Evolutionary conservation across 1,139 yeast species (phyloP).

Genomic region (Casaregolazyma lundiana): DNA sequence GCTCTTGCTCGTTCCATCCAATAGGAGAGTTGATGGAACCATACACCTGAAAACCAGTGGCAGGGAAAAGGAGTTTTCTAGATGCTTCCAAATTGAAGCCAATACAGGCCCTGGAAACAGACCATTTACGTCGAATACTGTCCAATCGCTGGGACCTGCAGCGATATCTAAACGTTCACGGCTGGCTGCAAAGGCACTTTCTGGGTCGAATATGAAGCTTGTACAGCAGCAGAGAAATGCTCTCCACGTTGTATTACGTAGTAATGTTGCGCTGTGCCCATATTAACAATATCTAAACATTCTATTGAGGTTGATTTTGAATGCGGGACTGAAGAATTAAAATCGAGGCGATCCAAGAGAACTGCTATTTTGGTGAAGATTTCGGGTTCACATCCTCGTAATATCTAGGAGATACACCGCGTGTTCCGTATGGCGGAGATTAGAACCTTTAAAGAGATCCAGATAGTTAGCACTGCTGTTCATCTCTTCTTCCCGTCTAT

Average conservation of each 20-base stretch:
- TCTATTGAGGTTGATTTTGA: no score
- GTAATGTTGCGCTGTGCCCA: no score
- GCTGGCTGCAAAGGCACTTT: no score
- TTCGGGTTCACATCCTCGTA: slow-evolving; percentile 34
- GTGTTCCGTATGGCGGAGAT: slow-evolving; percentile 51
- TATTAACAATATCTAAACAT: no score
- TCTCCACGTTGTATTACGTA: no score
- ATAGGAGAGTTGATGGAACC: slow-evolving; percentile 31
- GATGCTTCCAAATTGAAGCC: slow-evolving; percentile 1
- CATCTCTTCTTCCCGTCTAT: slow-evolving; percentile 37
- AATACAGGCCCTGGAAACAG: slow-evolving; percentile 16
- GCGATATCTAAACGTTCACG: background rate
- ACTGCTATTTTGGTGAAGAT: no score
- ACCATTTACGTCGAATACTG: slow-evolving; percentile 16
- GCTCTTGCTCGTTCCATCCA: slow-evolving; percentile 30
- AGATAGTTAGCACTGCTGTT: slow-evolving; percentile 28
- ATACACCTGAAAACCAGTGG: slow-evolving; percentile 24
- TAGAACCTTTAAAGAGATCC: slow-evolving; percentile 46
- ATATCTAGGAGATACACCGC: slow-evolving; percentile 40
- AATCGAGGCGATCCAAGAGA: no score
- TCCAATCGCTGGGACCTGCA: background rate
- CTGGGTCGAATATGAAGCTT: no score
- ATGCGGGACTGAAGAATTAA: no score
- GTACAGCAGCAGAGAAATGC: no score
- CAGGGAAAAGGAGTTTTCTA: slow-evolving; percentile 1